Base-by-base conservation (phyloP, 2,329 filamentous ascomycete species). In the Zymoseptoria passerinii region DNA sequence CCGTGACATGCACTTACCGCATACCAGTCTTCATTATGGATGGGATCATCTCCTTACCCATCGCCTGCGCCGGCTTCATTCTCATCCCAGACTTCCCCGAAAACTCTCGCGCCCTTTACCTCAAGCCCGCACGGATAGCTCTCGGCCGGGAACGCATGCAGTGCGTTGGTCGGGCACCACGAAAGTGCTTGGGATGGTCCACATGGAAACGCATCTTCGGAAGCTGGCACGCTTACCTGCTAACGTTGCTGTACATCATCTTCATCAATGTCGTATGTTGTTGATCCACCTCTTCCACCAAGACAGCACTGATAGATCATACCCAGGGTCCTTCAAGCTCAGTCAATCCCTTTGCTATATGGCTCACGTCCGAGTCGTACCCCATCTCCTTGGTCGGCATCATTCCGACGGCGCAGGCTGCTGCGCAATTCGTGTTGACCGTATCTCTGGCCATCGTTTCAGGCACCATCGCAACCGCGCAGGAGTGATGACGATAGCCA, bases 221-320 rank as follows among this genome's bases (percentile, higher is more conserved):
- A 0, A 81, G 80, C 5, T 88, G 85, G 85, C 84, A 85, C 61
- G 81, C 88, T 1, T 88, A 84, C 57, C 63, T 80, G 0, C 72
- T 88, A 2, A 78, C 78, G 0, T 56, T 81, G 0, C 70, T 86
- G 1, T 88, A 87, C 67, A 77, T 87, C 55, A 71, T 81, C 49
- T 87, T 86, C 74, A 86, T 85, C 70, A 87, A 88, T 68, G 68
- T 77, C 76, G 68, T 78, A 67, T 28, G 50, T 77, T 16, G 74
- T 75, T 60, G 57, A 68, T 8, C 75, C 73, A 0, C 16, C 13
- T 20, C 10, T 18, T 23, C 16, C 13, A 54, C n/a, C 8, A 35
- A 28, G 0, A 49, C 35, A 48, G 16, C 13, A 8, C 35, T 54
- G 10, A 16, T 18, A 48, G 44, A 53, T n/a, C 5, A 2, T 23